Base-by-base conservation (phyloP, 75 land plant genomes). In the Selaginella moellendorffii region DNA sequence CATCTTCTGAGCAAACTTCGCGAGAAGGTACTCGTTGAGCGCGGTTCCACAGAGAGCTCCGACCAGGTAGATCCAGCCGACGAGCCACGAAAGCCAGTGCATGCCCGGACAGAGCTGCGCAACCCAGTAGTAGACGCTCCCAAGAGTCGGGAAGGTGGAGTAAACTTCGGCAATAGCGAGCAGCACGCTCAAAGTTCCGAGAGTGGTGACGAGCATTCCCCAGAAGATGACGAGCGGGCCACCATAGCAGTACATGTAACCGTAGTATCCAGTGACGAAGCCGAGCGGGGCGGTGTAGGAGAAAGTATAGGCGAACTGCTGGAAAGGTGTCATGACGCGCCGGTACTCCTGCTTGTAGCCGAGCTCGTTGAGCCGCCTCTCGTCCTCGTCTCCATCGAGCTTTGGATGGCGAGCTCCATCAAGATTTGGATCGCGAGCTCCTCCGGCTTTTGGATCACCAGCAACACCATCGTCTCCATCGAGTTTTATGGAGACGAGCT, bases 101-200 rank as follows among this genome's bases (percentile, higher is more conserved):
- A 27, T 61, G 29, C 28, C 28, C 18, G 62, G 62, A 27, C 26
- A 27, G 1, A 61, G 62, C 62, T 61, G 62, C 1, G 62, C 62
- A 27, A 61, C 18, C 62, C 62, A 61, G 62, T 61, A 61, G 62
- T 61, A 61, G 29, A 61, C 62, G 28, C 62, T 61, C 26, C 62
- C 62, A 2, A 61, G 26, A 24, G 62, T 61, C 2, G 62, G 62
- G 20, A 61, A 61, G 10, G 62, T 29, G 10, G 62, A 61, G 18
- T 27, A 27, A 2, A 61, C 62, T 29, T 61, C 62, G 28, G 62
- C 26, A 27, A 61, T 61, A 1, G 29, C 62, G 18, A 21, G 28
- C 2, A 29, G 29, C 62, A 61, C 28, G 18, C 62, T 27, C 24
- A 61, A 18, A 2, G 62, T 61, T 12, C 62, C 62, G 18, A 61